A percentile compares a stretch with the other conserved stretches of the same genome.
Evolutionary conservation across 805 yeast genomes (phyloP).

Genomic region (Saccharomyces jurei): DNA sequence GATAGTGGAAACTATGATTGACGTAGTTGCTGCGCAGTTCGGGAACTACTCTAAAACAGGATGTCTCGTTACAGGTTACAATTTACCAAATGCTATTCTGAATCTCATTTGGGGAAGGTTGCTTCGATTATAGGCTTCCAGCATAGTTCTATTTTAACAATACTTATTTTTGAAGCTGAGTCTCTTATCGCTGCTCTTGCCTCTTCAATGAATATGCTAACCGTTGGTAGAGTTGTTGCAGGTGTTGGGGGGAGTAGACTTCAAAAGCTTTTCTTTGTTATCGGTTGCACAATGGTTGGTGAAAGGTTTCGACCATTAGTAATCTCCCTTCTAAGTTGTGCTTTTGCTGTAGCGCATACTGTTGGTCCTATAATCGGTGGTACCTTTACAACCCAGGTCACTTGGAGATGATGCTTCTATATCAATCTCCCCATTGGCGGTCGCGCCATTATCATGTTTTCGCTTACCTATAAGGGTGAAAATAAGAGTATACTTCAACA

Average conservation of each 20-base stretch:
- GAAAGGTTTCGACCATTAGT: conserved; percentile 20
- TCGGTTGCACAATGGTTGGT: conserved; percentile 35
- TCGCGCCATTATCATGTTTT: conserved; percentile 14
- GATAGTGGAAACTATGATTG: conserved; percentile 45
- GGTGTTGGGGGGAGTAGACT: conserved; percentile 71
- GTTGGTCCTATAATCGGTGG: conserved; percentile 64
- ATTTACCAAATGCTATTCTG: conserved; percentile 45
- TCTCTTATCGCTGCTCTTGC: conserved; percentile 53
- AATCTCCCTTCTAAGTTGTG: conserved; percentile 19
- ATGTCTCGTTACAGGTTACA: conserved; percentile 51
- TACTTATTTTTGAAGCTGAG: conserved; percentile 52
- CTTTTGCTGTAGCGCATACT: conserved; percentile 44
- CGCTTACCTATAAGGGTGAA: conserved; percentile 13
- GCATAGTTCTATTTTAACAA: conserved; percentile 38
- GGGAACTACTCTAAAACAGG: conserved; percentile 44
- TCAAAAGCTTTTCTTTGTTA: conserved; percentile 44
- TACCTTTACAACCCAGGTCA: conserved; percentile 45
- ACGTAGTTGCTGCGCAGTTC: conserved; percentile 43
- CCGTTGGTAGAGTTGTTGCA: conserved; percentile 63
- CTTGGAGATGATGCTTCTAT: conserved; percentile 78
- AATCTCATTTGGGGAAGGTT: conserved; percentile 52
- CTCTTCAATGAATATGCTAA: conserved; percentile 47
- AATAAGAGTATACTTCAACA: background rate
- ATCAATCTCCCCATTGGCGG: conserved; percentile 64
- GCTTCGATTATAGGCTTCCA: conserved; percentile 53